Conservation (phyloP, 208 protist genomes). For the Leishmania arabica region DNA sequence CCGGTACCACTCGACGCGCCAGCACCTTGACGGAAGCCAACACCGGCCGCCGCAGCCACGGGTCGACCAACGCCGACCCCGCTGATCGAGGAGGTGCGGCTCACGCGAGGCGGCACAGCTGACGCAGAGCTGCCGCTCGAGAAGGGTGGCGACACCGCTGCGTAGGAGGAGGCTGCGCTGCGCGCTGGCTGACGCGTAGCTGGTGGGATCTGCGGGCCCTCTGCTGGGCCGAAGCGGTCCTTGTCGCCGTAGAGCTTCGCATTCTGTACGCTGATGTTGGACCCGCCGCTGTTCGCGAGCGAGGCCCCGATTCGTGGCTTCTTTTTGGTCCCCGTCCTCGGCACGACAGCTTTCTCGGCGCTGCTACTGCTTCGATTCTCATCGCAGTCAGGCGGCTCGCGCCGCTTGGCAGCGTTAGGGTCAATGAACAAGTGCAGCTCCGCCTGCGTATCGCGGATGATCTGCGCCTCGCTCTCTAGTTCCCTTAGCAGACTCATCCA, state of each 20-base stretch:
- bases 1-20: not conserved
- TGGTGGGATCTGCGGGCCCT: conserved; percentile 29
- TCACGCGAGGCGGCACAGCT: conserved; percentile 2
- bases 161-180: conserved; percentile 3
- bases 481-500: conserved; percentile 45
- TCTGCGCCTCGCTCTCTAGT: conserved; percentile 40
- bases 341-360: not conserved
- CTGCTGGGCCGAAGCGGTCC: conserved; percentile 77
- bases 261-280: conserved; percentile 39
- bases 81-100: conserved; percentile 15
- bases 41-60: not conserved
- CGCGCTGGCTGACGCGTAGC: conserved; percentile 8
- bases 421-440: conserved; percentile 36
- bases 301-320: conserved; percentile 18
- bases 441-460: conserved; percentile 38
- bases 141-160: conserved; percentile 1
- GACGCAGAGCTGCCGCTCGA: not conserved
- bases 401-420: conserved; percentile 14
- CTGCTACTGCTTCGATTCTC: conserved; percentile 13
- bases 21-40: not conserved
- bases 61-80: conserved; percentile 4
- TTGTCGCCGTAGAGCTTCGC: conserved; percentile 73
- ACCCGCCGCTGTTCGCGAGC: not conserved
- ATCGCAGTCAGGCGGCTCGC: conserved; percentile 12
- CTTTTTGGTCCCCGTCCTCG: not conserved